Percentiles rank a stretch among this genome's conserved stretches.
phyloP scores from a whole-genome alignment of 805 yeast genomes.

The Trichomonascus vanleenenianus region DNA sequence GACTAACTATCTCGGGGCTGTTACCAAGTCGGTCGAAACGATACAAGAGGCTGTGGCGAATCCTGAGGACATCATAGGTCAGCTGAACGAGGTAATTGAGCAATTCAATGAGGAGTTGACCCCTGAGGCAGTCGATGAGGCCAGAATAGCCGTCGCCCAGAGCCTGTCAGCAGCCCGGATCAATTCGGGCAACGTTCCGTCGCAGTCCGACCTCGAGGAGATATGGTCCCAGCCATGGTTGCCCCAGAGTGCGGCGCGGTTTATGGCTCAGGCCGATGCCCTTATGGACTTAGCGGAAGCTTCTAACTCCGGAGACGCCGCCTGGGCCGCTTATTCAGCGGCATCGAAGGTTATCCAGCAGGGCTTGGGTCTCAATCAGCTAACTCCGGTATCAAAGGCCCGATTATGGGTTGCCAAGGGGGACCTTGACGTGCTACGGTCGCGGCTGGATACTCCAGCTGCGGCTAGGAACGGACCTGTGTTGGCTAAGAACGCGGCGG shows the following conservation, averaged over 20 bases:
- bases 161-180: background rate
- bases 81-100: background rate
- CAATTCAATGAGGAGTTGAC: background rate
- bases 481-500: slow-evolving; percentile 19
- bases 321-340: slow-evolving; percentile 16
- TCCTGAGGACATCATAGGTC: background rate
- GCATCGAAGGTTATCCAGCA: slow-evolving; percentile 14
- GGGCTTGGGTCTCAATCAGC: background rate
- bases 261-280: slow-evolving; percentile 22
- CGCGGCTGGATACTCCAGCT: slow-evolving; percentile 14
- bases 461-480: slow-evolving; percentile 15
- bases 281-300: slow-evolving; percentile 15
- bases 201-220: background rate
- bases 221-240: slow-evolving; percentile 7
- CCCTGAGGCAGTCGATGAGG: background rate
- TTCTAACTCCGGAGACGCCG: background rate
- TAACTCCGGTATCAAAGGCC: slow-evolving; percentile 1
- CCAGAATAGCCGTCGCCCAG: background rate
- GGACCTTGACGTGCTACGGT: slow-evolving; percentile 21
- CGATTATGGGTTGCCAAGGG: slow-evolving; percentile 19
- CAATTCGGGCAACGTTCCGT: background rate
- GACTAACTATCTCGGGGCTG: background rate
- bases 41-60: background rate
- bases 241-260: slow-evolving; percentile 13
- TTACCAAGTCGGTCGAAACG: background rate